Evolutionary conservation across 805 yeast genomes (phyloP).

Genomic region (Candida stauntonica): DNA sequence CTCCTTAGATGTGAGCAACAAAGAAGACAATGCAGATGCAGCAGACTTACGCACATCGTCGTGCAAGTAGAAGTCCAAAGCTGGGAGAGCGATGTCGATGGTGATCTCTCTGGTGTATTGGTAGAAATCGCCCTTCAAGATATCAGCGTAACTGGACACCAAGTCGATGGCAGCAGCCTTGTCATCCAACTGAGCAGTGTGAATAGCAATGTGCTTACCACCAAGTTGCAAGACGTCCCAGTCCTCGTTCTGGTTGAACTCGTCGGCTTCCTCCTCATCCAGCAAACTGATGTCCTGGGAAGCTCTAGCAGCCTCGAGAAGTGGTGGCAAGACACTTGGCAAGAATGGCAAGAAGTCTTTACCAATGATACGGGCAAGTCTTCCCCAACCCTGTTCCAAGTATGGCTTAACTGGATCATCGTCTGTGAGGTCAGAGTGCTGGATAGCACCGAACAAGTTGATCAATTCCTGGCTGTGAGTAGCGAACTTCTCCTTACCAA

Average conservation of each 20-base stretch:
- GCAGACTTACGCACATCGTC: slow-evolving; percentile 94
- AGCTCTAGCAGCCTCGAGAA: slow-evolving; percentile 79
- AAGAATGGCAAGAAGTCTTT: slow-evolving; percentile 80
- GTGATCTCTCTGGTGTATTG: slow-evolving; percentile 80
- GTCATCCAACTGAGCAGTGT: slow-evolving; percentile 91
- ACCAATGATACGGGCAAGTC: slow-evolving; percentile 84
- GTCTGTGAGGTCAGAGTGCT: slow-evolving; percentile 48
- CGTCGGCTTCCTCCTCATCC: slow-evolving; percentile 86
- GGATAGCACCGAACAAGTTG: slow-evolving; percentile 66
- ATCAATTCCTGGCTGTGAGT: slow-evolving; percentile 73
- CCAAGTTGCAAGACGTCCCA: slow-evolving; percentile 92
- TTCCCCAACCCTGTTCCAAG: slow-evolving; percentile 93
- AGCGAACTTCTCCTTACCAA: slow-evolving; percentile 83
- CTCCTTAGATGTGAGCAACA: slow-evolving; percentile 56
- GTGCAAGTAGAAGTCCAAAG: slow-evolving; percentile 85
- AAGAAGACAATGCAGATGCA: slow-evolving; percentile 75
- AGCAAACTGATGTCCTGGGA: slow-evolving; percentile 84
- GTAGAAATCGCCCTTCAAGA: slow-evolving; percentile 74
- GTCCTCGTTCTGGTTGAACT: slow-evolving; percentile 77
- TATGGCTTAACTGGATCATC: slow-evolving; percentile 89
- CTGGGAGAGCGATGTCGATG: slow-evolving; percentile 77
- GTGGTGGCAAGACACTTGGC: slow-evolving; percentile 84
- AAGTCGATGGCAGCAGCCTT: slow-evolving; percentile 91
- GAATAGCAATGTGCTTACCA: slow-evolving; percentile 92
- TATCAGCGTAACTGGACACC: slow-evolving; percentile 77